Conservation (phyloP, 495 filamentous ascomycete genomes). For the Neurospora sp. region DNA sequence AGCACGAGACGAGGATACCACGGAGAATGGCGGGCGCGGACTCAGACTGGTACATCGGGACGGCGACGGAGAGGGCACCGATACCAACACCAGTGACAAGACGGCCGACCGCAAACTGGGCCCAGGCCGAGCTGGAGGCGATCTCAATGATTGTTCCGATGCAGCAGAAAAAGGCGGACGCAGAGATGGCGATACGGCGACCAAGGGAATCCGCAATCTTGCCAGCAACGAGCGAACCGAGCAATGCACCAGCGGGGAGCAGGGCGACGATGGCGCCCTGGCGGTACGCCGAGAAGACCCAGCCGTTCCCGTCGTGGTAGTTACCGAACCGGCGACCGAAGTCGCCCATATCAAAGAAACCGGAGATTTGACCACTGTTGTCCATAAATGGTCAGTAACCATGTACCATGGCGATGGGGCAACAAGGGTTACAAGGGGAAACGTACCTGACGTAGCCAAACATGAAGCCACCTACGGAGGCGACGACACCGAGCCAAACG, state of each 20-base stretch:
- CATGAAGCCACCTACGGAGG: conserved; percentile 70
- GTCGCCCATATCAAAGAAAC: conserved; percentile 54
- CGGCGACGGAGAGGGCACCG: conserved; percentile 57
- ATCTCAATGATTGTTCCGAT: conserved; percentile 61
- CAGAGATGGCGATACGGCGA: conserved; percentile 37
- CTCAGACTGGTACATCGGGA: conserved; percentile 68
- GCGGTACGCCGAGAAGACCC: conserved; percentile 34
- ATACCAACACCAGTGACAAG: conserved; percentile 59
- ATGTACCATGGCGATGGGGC: background rate
- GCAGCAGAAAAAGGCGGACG: conserved; percentile 53
- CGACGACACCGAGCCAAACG: conserved; percentile 32
- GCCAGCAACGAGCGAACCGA: conserved; percentile 58
- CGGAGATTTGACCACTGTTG: conserved; percentile 32
- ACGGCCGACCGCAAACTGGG: conserved; percentile 44
- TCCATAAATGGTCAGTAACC: conserved; percentile 1
- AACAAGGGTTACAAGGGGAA: background rate
- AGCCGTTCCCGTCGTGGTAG: conserved; percentile 9
- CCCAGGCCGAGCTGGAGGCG: conserved; percentile 41
- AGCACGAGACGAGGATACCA: conserved; percentile 57
- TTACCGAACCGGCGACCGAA: conserved; percentile 40
- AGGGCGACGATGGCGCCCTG: conserved; percentile 47
- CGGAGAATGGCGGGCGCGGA: conserved; percentile 56
- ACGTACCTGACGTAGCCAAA: conserved; percentile 63
- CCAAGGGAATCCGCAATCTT: conserved; percentile 40
- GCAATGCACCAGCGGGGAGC: conserved; percentile 57